Evolutionary conservation across 78 protist genomes (phyloP).

Genomic region (Guillardia theta): DNA sequence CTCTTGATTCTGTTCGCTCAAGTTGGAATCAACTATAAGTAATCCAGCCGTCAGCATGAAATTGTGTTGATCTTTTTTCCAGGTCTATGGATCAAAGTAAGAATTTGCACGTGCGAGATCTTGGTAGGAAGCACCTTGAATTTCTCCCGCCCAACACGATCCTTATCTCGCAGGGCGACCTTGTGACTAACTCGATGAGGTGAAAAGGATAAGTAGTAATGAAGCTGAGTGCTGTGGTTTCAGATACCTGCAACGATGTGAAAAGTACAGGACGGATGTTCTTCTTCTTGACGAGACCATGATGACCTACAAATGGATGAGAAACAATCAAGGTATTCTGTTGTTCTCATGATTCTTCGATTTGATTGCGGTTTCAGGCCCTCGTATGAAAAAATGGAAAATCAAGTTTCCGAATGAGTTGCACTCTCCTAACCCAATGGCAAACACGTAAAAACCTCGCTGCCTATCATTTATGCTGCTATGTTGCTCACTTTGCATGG

Average conservation of each 20-base stretch:
- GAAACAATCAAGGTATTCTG: not conserved
- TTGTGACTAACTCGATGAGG: slow-evolving; percentile 13
- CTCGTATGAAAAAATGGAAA: not conserved
- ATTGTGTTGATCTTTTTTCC: too few relatives aligned
- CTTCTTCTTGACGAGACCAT: slow-evolving; percentile 44
- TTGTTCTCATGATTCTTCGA: too few relatives aligned
- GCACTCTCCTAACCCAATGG: not conserved
- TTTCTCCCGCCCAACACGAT: not conserved
- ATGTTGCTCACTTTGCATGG: not conserved
- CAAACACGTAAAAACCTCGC: not conserved
- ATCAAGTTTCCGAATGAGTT: not conserved
- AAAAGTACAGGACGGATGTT: slow-evolving; percentile 40
- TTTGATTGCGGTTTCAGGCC: too few relatives aligned
- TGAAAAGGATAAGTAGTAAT: too few relatives aligned
- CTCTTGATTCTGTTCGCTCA: too few relatives aligned
- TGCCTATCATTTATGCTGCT: not conserved
- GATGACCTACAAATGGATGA: slow-evolving; percentile 43
- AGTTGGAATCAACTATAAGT: not conserved
- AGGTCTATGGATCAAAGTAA: slow-evolving; percentile 10
- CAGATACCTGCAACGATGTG: slow-evolving; percentile 41
- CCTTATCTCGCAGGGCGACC: slow-evolving; percentile 5
- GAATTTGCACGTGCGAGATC: not conserved
- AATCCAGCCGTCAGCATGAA: too few relatives aligned
- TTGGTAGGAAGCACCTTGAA: not conserved
- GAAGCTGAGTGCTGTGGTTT: too few relatives aligned